These are phyloP conservation scores for Beauveria sp. DNA, from an alignment of 2,329 filamentous ascomycete genomes.

Conservation along the genomic window DNA sequence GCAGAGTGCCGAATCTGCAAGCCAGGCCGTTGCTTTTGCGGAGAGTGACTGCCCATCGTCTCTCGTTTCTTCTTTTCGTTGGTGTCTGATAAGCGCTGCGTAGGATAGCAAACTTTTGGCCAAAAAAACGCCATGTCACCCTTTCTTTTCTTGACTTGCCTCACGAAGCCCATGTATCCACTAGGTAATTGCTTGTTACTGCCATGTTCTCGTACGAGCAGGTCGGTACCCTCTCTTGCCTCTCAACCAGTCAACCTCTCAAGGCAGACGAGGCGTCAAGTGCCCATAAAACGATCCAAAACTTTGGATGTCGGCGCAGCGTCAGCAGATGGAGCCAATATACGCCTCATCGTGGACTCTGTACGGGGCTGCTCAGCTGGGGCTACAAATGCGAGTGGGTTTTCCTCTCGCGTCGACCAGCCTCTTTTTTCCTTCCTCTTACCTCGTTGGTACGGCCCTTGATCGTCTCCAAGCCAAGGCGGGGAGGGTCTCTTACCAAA, in stretches of 20 bases:
- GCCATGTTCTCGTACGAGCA: background rate
- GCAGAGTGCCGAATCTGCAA: too few species aligned
- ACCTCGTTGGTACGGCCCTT: background rate
- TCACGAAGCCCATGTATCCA: too few species aligned
- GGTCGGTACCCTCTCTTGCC: too few species aligned
- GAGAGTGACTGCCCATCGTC: background rate
- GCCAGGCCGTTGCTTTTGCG: background rate
- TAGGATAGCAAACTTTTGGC: background rate
- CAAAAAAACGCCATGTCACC: background rate
- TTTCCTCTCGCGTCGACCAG: background rate
- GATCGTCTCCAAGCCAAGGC: background rate
- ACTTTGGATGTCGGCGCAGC: background rate
- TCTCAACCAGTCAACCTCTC: background rate
- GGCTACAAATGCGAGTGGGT: background rate
- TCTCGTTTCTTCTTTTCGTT: background rate
- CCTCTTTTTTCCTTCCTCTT: background rate
- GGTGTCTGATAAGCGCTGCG: background rate
- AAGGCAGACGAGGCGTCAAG: background rate
- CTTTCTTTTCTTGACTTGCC: background rate
- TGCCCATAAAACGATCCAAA: background rate
- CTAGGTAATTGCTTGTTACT: too few species aligned
- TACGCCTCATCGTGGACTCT: conserved; percentile 4
- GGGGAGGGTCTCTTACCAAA: background rate
- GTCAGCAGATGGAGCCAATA: background rate
- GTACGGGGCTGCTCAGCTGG: conserved; percentile 4